Evolutionary conservation across 176 grass and related monocot genomes (phyloP), one percentile per base, ranked within the genome.

Genomic region (Bolboschoenus planiculmis): DNA sequence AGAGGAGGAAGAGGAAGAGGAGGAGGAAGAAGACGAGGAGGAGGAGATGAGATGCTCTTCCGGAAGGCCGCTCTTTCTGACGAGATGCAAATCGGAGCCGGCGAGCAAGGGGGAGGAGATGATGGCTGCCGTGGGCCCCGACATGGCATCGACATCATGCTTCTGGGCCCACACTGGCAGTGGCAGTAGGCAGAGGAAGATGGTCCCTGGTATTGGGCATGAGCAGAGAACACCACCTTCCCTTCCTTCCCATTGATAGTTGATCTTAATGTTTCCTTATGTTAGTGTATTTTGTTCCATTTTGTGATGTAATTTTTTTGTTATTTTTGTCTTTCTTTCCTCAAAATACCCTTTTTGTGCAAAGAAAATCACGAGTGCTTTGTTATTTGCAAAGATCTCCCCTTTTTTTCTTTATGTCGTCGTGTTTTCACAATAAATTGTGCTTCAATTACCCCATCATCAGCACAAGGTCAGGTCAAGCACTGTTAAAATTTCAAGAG

Each of bases 1-100:
- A 11, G 71, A 76, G 0, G 53, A 36, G 0, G 76, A 80, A 0
- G 80, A 86, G 0, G 81, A 90, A 0, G 86, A 81, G 0, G 82
- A 91, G 0, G 84, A 91, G 0, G 91, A 90, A 0, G 85, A 81
- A 0, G 91, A 92, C 0, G 93, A 97, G 0, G 89, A 86, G 0
- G 94, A 92, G 10, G 87, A 80, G 71, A 70, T 92, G 95, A 26
- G 92, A 91, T 97, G 88, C 71, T 94, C 92, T 30, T 97, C 95
- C 65, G 90, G 91, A 81, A 85, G 96, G 34, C 92, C 96, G 1
- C 85, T 99, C 47, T 89, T 99, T 39, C 89, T 99, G 20, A 87
- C 83, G 61, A 85, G 96, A 61, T 91, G 96, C 86, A 95, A 95
- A 84, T 99, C 96, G 30, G 96, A 95, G 87, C 96, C 96, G 10